A percentile compares a stretch with the other conserved stretches of the same genome.
phyloP scores from a whole-genome alignment of 306 rosid genomes.

The Begonia peltatifolia region DNA sequence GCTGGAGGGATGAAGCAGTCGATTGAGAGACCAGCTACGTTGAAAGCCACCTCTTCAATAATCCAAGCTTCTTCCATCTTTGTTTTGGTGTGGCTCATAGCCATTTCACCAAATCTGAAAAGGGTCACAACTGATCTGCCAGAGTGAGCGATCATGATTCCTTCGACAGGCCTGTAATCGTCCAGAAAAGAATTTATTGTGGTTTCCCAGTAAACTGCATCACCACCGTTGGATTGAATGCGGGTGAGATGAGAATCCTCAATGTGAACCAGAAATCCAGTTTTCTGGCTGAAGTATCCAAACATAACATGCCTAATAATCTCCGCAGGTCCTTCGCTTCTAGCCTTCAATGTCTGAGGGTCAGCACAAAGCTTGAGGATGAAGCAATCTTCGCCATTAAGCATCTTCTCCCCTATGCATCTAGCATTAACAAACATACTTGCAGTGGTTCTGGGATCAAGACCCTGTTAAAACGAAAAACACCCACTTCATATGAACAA shows the following conservation, averaged over 20 bases:
- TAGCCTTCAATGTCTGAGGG: slow-evolving; percentile 67
- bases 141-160: slow-evolving; percentile 90
- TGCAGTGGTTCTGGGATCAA: slow-evolving; percentile 92
- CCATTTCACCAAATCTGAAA: slow-evolving; percentile 88
- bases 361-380: slow-evolving; percentile 78
- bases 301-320: slow-evolving; percentile 79
- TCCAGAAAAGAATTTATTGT: slow-evolving; percentile 80
- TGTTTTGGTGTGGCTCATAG: slow-evolving; percentile 91
- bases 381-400: slow-evolving; percentile 87
- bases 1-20: slow-evolving; percentile 98
- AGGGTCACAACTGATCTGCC: slow-evolving; percentile 90
- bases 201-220: slow-evolving; percentile 89
- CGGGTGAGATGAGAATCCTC: slow-evolving; percentile 95
- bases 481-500: neutral
- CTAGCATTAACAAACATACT: slow-evolving; percentile 70
- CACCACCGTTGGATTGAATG: slow-evolving; percentile 69
- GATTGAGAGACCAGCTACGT: slow-evolving; percentile 68
- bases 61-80: slow-evolving; percentile 97
- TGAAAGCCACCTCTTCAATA: slow-evolving; percentile 91
- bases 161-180: slow-evolving; percentile 87
- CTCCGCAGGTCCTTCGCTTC: slow-evolving; percentile 97
- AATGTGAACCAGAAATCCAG: slow-evolving; percentile 82
- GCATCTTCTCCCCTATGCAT: slow-evolving; percentile 81
- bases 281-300: slow-evolving; percentile 91
- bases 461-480: slow-evolving; percentile 41